These are phyloP conservation scores for Endoconidiophora laricicola DNA, from an alignment of 2,329 filamentous ascomycete species.

Conservation along the genomic window DNA sequence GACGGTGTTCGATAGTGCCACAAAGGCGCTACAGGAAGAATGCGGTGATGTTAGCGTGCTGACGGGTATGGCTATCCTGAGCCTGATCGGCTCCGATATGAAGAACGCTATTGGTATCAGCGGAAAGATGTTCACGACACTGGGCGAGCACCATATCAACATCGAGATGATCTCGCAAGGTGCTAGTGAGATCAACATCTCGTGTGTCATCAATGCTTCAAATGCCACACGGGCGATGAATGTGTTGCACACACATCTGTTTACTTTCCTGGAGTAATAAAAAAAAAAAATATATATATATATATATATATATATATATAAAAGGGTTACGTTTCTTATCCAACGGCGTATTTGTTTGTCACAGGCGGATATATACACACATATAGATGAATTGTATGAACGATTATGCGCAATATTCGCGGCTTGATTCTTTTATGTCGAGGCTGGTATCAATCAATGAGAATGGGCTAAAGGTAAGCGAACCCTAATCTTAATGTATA, in stretches of 20 bases:
- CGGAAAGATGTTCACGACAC: conserved; percentile 83
- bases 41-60: conserved; percentile 86
- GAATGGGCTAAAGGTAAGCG: too few relatives aligned
- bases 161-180: conserved; percentile 99
- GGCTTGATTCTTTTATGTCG: too few relatives aligned
- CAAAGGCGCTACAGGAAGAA: conserved; percentile 50
- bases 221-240: conserved; percentile 90
- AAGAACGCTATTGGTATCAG: conserved; percentile 94
- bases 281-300: neutral
- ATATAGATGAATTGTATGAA: too few relatives aligned
- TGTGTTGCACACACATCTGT: conserved; percentile 88
- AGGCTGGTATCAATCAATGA: too few relatives aligned
- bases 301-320: neutral
- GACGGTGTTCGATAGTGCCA: conserved; percentile 48
- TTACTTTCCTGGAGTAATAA: conserved; percentile 70
- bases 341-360: too few relatives aligned
- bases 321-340: too few relatives aligned
- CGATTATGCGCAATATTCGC: too few relatives aligned
- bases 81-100: conserved; percentile 86
- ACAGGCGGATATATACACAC: too few relatives aligned
- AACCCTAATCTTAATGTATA: too few relatives aligned
- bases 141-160: conserved; percentile 88
- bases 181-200: conserved; percentile 98
- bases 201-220: conserved; percentile 82
- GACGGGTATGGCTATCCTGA: conserved; percentile 86